These are phyloP conservation scores for Kluyveromyces starmeri DNA, from an alignment of 805 yeast species.

Conservation along the genomic window DNA sequence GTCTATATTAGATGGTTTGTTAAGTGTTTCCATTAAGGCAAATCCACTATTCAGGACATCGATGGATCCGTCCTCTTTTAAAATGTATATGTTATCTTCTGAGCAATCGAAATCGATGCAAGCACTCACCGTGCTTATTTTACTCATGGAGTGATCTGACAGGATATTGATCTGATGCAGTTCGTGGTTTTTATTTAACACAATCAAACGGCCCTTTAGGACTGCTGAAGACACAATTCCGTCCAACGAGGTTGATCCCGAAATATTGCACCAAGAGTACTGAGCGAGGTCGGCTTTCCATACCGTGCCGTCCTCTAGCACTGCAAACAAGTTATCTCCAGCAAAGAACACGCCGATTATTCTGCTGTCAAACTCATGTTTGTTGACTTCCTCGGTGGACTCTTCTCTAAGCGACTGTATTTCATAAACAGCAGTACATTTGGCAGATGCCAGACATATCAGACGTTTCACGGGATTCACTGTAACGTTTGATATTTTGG, in stretches of 20 bases:
- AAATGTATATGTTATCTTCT: not conserved
- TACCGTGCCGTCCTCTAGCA: not conserved
- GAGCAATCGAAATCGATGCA: constrained; percentile 5
- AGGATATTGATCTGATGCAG: not conserved
- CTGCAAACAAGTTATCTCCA: not conserved
- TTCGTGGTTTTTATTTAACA: not conserved
- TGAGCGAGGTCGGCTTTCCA: constrained; percentile 1
- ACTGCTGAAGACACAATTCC: not conserved
- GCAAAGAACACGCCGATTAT: constrained; percentile 1
- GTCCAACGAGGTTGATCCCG: not conserved
- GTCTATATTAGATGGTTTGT: constrained; percentile 21
- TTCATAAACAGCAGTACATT: constrained; percentile 29
- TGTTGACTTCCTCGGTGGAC: not conserved
- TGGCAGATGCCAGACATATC: constrained; percentile 34
- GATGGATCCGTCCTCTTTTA: constrained; percentile 4
- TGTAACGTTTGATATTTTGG: constrained; percentile 30
- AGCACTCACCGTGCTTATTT: not conserved
- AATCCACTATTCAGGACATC: not conserved
- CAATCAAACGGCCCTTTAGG: not conserved
- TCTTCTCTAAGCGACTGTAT: constrained; percentile 27
- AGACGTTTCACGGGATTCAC: constrained; percentile 28
- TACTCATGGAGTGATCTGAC: not conserved
- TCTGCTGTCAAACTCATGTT: not conserved
- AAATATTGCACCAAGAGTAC: not conserved
- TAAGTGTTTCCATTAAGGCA: constrained; percentile 9